Conservation (phyloP, 1,284 basidiomycete species). For the Afroboletus lepidellus region DNA sequence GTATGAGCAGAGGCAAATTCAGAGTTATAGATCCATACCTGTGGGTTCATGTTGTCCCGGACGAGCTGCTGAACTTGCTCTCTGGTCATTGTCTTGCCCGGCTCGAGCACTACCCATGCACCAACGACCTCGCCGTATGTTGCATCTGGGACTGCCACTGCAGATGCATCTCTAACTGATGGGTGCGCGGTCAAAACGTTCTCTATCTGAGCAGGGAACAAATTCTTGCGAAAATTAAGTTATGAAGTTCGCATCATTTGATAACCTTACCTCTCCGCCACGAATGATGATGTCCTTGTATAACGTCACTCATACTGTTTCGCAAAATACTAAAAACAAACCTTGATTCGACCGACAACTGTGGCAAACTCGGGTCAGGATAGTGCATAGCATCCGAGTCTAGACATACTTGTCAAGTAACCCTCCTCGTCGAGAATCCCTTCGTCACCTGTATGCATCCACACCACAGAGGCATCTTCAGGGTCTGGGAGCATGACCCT, state of each 20-base stretch:
- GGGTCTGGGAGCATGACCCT: constrained; percentile 55
- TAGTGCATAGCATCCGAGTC: constrained; percentile 42
- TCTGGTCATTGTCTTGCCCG: constrained; percentile 27
- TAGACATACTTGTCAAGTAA: constrained; percentile 62
- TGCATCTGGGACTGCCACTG: constrained; percentile 69
- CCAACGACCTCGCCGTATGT: constrained; percentile 79
- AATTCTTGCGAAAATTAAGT: constrained; percentile 50
- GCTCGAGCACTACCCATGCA: constrained; percentile 64
- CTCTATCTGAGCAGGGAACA: constrained; percentile 86
- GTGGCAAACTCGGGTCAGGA: constrained; percentile 6
- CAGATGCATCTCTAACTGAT: constrained; percentile 71
- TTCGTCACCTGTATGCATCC: constrained; percentile 88
- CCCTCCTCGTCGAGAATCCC: constrained; percentile 82
- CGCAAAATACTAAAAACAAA: constrained; percentile 24
- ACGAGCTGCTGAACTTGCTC: not conserved
- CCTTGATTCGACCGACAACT: constrained; percentile 81
- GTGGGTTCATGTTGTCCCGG: not conserved
- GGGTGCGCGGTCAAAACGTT: constrained; percentile 66
- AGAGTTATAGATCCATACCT: constrained; percentile 10
- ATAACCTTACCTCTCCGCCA: constrained; percentile 79
- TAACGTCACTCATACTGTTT: constrained; percentile 20
- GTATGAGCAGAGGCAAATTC: not conserved
- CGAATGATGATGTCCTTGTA: constrained; percentile 80
- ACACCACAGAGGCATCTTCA: constrained; percentile 56
- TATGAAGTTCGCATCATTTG: constrained; percentile 39